Conservation (phyloP, 306 rosid genomes). For the Clitoria ternatea region DNA sequence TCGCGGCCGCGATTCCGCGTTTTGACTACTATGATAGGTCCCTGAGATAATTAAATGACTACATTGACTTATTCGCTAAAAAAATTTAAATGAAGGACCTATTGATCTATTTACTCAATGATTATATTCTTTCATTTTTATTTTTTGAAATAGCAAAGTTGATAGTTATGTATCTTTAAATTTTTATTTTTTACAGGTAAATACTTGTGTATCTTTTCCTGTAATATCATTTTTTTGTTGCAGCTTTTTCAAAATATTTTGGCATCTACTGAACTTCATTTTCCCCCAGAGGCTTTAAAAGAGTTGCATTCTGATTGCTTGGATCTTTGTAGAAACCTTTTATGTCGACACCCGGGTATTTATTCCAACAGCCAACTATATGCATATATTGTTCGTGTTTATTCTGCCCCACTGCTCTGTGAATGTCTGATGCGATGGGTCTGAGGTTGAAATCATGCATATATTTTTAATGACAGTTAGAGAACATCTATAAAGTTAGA, state of each 20-base stretch:
- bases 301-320: constrained; percentile 71
- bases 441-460: constrained; percentile 8
- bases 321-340: constrained; percentile 89
- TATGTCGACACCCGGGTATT: constrained; percentile 84
- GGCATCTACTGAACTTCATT: constrained; percentile 60
- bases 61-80: no score
- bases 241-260: constrained; percentile 91
- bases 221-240: constrained; percentile 27
- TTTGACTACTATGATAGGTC: no score
- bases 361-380: constrained; percentile 21
- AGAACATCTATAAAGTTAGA: constrained; percentile 28
- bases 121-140: background rate
- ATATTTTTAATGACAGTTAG: constrained; percentile 23
- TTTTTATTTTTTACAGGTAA: background rate
- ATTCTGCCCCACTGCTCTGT: background rate
- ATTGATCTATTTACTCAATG: no score
- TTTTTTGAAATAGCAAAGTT: background rate
- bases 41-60: no score
- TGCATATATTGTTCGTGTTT: background rate
- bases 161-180: background rate
- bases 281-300: constrained; percentile 65
- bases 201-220: background rate
- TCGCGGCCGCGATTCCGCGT: no score
- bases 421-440: background rate
- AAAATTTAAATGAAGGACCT: no score